Conservation (phyloP, 192 early-diverging fungal species). For the Diversispora epigaea region DNA sequence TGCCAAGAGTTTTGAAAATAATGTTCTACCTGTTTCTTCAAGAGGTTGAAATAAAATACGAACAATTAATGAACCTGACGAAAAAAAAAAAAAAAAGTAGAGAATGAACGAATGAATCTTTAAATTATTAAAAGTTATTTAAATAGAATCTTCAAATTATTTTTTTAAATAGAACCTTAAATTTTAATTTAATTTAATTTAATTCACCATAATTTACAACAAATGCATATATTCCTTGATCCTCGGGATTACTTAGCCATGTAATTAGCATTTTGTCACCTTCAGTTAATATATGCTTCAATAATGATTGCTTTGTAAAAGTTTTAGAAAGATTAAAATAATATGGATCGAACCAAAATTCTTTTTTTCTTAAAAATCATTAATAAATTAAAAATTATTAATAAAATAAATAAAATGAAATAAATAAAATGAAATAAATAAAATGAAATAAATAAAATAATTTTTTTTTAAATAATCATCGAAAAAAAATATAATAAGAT, state of each 20-base stretch:
- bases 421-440: not conserved
- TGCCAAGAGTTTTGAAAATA: slow-evolving; percentile 73
- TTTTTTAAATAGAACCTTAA: slow-evolving; percentile 19
- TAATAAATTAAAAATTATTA: not conserved
- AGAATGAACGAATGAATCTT: too few relatives aligned
- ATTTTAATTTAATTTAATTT: not conserved
- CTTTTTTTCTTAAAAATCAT: slow-evolving; percentile 30
- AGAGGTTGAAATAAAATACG: slow-evolving; percentile 91
- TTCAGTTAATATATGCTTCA: slow-evolving; percentile 94
- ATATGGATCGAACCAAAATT: slow-evolving; percentile 60
- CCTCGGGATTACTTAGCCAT: slow-evolving; percentile 47
- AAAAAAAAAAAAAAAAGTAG: slow-evolving; percentile 1
- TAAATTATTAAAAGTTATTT: too few relatives aligned
- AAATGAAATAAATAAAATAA: too few relatives aligned
- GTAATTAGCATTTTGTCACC: slow-evolving; percentile 95
- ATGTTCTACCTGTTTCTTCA: slow-evolving; percentile 85
- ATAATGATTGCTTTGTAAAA: slow-evolving; percentile 80
- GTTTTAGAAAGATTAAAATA: slow-evolving; percentile 68
- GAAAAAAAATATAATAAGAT: too few relatives aligned
- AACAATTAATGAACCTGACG: slow-evolving; percentile 79
- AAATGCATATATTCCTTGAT: slow-evolving; percentile 82
- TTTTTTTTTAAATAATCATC: too few relatives aligned
- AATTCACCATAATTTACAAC: slow-evolving; percentile 80
- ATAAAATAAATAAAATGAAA: not conserved
- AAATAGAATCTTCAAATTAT: not conserved